These are phyloP conservation scores for Amanita subjunquillea DNA, from an alignment of 768 basidiomycete species.

Conservation along the genomic window DNA sequence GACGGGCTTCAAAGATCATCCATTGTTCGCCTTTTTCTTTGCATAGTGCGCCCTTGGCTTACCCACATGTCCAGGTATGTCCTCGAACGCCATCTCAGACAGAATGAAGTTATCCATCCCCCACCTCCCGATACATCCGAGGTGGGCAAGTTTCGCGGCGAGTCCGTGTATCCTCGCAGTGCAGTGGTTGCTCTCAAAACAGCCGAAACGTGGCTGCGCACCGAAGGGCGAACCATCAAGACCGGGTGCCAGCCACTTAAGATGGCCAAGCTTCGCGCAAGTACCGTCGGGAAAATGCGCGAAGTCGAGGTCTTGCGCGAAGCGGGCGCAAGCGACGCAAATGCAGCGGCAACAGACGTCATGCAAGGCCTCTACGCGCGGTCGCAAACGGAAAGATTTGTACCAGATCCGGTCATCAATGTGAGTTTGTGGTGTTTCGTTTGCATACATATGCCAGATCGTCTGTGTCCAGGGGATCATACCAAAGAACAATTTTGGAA, in stretches of 20 bases:
- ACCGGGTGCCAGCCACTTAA: slow-evolving; percentile 81
- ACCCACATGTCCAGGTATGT: slow-evolving; percentile 47
- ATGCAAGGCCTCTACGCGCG: slow-evolving; percentile 85
- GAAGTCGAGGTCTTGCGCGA: slow-evolving; percentile 41
- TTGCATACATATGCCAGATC: neutral
- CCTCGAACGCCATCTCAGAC: slow-evolving; percentile 77
- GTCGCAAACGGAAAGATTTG: slow-evolving; percentile 75
- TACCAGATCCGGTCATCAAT: slow-evolving; percentile 73
- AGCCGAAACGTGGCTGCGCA: slow-evolving; percentile 91
- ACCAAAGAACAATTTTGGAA: slow-evolving; percentile 94
- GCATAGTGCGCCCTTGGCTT: neutral
- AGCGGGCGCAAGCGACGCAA: slow-evolving; percentile 20
- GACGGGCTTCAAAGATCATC: slow-evolving; percentile 92
- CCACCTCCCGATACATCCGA: slow-evolving; percentile 51
- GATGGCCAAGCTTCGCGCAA: slow-evolving; percentile 75
- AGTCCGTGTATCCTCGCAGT: slow-evolving; percentile 81
- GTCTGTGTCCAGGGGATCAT: slow-evolving; percentile 61
- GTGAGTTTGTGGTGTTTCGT: slow-evolving; percentile 35
- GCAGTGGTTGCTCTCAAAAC: slow-evolving; percentile 82
- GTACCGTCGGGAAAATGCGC: slow-evolving; percentile 68
- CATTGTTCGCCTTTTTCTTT: slow-evolving; percentile 43
- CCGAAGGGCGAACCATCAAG: slow-evolving; percentile 60
- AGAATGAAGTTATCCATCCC: slow-evolving; percentile 79
- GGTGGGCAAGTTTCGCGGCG: slow-evolving; percentile 87
- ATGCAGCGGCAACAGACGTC: slow-evolving; percentile 30